A percentile compares a stretch with the other conserved stretches of the same genome.
Conservation (phyloP, 1,284 basidiomycete genomes). For the Cryptococcus sp. region DNA sequence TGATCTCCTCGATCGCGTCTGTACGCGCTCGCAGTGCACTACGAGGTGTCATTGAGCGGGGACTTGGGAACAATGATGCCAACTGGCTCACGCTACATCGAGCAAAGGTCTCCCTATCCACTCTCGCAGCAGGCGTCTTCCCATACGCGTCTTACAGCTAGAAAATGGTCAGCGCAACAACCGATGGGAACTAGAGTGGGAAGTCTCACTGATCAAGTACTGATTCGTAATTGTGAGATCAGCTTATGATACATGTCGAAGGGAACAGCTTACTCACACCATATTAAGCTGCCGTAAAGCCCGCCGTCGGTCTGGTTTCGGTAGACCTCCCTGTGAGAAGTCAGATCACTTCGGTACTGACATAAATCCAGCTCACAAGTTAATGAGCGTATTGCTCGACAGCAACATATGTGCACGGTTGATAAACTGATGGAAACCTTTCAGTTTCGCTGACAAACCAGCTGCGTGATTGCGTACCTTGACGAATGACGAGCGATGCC, state of each 20-base stretch:
- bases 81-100: conserved; percentile 63
- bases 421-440: conserved; percentile 61
- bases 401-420: conserved; percentile 82
- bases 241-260: neutral
- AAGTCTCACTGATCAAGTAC: conserved; percentile 66
- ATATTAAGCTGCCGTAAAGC: conserved; percentile 75
- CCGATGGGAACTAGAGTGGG: neutral
- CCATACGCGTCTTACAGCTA: conserved; percentile 79
- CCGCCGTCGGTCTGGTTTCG: conserved; percentile 80
- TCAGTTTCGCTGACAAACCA: neutral
- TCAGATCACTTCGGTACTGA: no score
- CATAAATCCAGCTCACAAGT: conserved; percentile 60
- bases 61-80: neutral
- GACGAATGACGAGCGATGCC: conserved; percentile 73
- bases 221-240: conserved; percentile 13
- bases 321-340: conserved; percentile 69
- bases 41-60: neutral
- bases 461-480: conserved; percentile 44
- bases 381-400: conserved; percentile 81
- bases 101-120: conserved; percentile 88
- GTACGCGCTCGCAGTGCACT: conserved; percentile 73
- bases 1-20: conserved; percentile 82
- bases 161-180: neutral
- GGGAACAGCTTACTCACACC: conserved; percentile 52
- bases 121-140: conserved; percentile 73